phyloP scores from a whole-genome alignment of 169 alveolate genomes.

The Plasmodium gonderi region DNA sequence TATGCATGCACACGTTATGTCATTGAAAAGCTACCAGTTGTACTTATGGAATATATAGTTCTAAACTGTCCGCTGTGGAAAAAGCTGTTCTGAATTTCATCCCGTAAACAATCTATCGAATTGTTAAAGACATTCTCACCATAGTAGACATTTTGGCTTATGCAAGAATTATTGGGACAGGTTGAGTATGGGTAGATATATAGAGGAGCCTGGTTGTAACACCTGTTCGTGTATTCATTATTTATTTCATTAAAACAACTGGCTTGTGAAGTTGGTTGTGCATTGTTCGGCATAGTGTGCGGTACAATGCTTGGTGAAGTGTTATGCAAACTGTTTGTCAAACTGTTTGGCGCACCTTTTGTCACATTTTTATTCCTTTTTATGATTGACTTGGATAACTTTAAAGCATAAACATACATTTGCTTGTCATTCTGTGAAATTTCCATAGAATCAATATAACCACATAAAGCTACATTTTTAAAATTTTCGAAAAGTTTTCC shows the following conservation, averaged over 20 bases:
- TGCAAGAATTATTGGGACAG: conserved; percentile 5
- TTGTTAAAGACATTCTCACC: background rate
- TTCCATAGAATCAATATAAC: conserved; percentile 53
- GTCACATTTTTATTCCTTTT: conserved; percentile 10
- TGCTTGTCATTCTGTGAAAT: conserved; percentile 19
- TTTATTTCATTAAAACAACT: background rate
- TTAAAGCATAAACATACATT: conserved; percentile 36
- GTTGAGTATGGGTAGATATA: conserved; percentile 8
- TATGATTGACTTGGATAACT: conserved; percentile 49
- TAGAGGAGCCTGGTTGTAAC: background rate
- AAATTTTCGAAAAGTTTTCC: conserved; percentile 51
- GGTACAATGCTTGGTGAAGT: background rate
- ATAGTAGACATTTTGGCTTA: background rate
- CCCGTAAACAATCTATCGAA: conserved; percentile 2
- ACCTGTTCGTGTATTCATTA: background rate
- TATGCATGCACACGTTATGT: background rate
- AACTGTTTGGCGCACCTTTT: background rate
- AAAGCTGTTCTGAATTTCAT: conserved; percentile 4
- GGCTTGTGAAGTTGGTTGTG: background rate
- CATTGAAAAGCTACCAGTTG: conserved; percentile 10
- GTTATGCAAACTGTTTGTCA: background rate
- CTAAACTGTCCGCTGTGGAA: background rate
- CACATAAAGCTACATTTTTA: conserved; percentile 52
- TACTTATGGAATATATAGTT: conserved; percentile 41
- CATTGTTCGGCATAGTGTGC: background rate